Evolutionary conservation across 2,329 filamentous ascomycete genomes (phyloP), one percentile per base, ranked within the genome.

Genomic region (Aspergillus persii): DNA sequence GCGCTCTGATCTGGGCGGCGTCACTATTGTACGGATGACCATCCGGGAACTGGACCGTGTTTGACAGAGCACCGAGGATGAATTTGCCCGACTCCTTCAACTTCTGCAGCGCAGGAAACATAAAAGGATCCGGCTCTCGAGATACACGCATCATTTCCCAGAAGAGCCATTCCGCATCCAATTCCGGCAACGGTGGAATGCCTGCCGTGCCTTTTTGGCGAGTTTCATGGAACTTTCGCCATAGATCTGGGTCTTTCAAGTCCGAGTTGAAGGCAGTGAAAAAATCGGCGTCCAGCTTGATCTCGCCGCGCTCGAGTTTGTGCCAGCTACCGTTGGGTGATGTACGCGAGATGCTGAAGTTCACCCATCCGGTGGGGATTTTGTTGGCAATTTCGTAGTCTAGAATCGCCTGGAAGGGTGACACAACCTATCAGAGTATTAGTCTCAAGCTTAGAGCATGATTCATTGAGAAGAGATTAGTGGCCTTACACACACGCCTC

Each of bases 391-490:
- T 79, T 74, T 98, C 95, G 74, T 97, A 97, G 77, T 96, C 89
- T 58, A 96, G 83, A 68, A 99, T 98, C 2, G 91, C 88, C 79
- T 96, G 92, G 70, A 99, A 93, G 8, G 95, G 95, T 1, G 92
- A 97, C 27, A 89, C 81, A 56, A 97, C 92, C 93, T 96, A 65
- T 1, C 48, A 1, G 6, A 33, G 27, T 27, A 46, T 68, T 26
- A 69, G 61, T 53, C 29, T 51, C 31, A 15, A 9, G 31, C 12
- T 9, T 29, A 8, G 12, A 18, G 31, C 1, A 27, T 23, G 18
- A 8, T 11, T 30, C 4, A 29, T 46, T 50, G 26, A 15, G 36
- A 23, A 11, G 36, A 29, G 29, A 52, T 53, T 39, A 23, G 18
- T 23, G 2, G 39, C 36, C 91, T 82, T 89, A 96, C 94, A 83